phyloP scores from a whole-genome alignment of 2,329 filamentous ascomycete genomes.

The Diaporthe eres region DNA sequence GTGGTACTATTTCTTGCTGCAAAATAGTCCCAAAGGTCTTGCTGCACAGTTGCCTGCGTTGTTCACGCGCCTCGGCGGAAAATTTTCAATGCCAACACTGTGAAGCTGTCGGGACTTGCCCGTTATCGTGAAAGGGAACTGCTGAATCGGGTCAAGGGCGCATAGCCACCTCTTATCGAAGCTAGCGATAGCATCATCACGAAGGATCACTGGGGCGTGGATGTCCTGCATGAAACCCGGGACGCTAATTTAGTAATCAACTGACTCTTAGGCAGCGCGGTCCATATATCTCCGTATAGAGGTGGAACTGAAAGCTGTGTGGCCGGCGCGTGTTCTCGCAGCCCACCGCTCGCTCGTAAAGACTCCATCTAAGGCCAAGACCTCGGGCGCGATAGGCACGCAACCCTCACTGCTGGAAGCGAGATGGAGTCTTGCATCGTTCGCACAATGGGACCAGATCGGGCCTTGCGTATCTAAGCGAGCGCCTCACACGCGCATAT shows the following conservation, averaged over 20 bases:
- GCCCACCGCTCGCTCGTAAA: not conserved
- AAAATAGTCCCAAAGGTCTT: not conserved
- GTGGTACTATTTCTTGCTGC: not conserved
- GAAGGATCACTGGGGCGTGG: slow-evolving; percentile 13
- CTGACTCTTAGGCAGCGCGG: slow-evolving; percentile 19
- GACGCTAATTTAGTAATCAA: slow-evolving; percentile 22
- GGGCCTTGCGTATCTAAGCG: not conserved
- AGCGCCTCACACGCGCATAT: not conserved
- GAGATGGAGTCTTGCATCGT: not conserved
- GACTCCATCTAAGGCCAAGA: not conserved
- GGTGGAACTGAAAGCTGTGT: not conserved
- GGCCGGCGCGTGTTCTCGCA: not conserved
- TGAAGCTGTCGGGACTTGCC: slow-evolving; percentile 18
- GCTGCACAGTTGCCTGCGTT: not conserved
- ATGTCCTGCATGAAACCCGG: slow-evolving; percentile 3
- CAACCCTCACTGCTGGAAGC: not conserved
- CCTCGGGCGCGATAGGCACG: not conserved
- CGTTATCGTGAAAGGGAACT: slow-evolving; percentile 13
- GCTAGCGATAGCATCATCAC: slow-evolving; percentile 17
- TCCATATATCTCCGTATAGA: not conserved
- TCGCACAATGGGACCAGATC: not conserved
- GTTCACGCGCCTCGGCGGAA: not conserved
- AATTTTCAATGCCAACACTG: slow-evolving; percentile 4
- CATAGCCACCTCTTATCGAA: slow-evolving; percentile 16
- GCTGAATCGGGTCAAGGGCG: slow-evolving; percentile 25